phyloP scores from a whole-genome alignment of 2,329 filamentous ascomycete genomes.

The Aspergillus hortae region DNA sequence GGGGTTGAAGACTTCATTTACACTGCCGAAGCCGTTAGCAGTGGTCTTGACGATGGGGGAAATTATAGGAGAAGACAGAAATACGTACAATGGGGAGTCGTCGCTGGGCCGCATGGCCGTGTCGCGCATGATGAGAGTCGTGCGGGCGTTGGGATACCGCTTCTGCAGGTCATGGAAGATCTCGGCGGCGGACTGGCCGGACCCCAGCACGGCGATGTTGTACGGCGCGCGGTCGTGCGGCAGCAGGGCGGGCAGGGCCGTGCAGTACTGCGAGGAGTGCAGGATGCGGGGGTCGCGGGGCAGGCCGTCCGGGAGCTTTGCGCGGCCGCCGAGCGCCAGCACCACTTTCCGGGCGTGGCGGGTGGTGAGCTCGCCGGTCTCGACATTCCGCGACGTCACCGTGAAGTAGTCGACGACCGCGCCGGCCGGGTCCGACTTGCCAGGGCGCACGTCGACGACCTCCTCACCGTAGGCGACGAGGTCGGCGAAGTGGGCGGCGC shows the following conservation, averaged over 20 bases:
- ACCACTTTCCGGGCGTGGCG: conserved; percentile 52
- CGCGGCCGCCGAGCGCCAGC: conserved; percentile 64
- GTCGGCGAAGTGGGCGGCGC: conserved; percentile 71
- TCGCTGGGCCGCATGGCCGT: conserved; percentile 85
- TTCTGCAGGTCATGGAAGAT: conserved; percentile 86
- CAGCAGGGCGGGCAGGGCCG: conserved; percentile 34
- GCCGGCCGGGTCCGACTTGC: conserved; percentile 44
- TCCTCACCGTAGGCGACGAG: conserved; percentile 74
- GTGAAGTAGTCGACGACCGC: conserved; percentile 61
- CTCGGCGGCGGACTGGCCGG: conserved; percentile 89
- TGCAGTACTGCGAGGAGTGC: conserved; percentile 83
- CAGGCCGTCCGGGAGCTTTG: conserved; percentile 67
- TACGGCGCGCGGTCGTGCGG: conserved; percentile 48
- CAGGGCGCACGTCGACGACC: conserved; percentile 67
- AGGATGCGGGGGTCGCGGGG: conserved; percentile 69
- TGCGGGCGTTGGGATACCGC: conserved; percentile 76
- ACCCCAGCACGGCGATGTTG: conserved; percentile 79
- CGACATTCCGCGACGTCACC: conserved; percentile 62
- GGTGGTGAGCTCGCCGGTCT: conserved; percentile 40
- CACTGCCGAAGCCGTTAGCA: conserved; percentile 47
- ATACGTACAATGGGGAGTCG: conserved; percentile 84
- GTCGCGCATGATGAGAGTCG: conserved; percentile 74
- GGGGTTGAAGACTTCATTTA: conserved; percentile 96
- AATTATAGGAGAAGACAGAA: no score
- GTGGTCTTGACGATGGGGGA: not conserved